phyloP scores from a whole-genome alignment of 108 stramenopile species.

The Cyclotella kingstonii region DNA sequence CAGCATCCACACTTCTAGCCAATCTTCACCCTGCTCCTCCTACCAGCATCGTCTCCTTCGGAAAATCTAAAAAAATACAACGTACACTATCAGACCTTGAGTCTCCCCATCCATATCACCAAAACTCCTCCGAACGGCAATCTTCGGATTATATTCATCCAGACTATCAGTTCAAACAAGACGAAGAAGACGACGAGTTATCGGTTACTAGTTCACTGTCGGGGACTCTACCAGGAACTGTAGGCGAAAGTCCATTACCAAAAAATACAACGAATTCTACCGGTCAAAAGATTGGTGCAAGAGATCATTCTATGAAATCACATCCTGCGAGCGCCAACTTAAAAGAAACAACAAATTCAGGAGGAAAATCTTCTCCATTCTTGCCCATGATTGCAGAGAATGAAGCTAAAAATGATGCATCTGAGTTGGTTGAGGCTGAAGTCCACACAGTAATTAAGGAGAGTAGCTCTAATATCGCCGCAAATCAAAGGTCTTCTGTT shows the following conservation, averaged over 20 bases:
- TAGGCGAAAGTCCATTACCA: not conserved
- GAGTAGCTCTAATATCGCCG: no score
- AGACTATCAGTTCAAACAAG: constrained; percentile 1
- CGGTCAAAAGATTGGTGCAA: no score
- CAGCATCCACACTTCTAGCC: not conserved
- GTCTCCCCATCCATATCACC: constrained; percentile 13
- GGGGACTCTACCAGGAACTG: constrained; percentile 1
- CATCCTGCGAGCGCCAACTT: no score
- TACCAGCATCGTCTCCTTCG: constrained; percentile 12
- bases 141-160: constrained; percentile 9
- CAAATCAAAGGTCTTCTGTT: no score
- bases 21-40: constrained; percentile 7
- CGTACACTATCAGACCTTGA: not conserved
- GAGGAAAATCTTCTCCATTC: no score
- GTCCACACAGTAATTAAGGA: no score
- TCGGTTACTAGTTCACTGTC: constrained; percentile 2
- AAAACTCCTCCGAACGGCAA: not conserved
- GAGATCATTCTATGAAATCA: no score
- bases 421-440: no score
- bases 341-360: no score
- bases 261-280: not conserved
- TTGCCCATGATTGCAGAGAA: no score
- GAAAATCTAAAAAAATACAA: constrained; percentile 2
- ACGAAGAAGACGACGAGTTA: constrained; percentile 14
- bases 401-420: no score